Evolutionary conservation across 495 filamentous ascomycete species (phyloP).

Genomic region (Neurospora sp.): DNA sequence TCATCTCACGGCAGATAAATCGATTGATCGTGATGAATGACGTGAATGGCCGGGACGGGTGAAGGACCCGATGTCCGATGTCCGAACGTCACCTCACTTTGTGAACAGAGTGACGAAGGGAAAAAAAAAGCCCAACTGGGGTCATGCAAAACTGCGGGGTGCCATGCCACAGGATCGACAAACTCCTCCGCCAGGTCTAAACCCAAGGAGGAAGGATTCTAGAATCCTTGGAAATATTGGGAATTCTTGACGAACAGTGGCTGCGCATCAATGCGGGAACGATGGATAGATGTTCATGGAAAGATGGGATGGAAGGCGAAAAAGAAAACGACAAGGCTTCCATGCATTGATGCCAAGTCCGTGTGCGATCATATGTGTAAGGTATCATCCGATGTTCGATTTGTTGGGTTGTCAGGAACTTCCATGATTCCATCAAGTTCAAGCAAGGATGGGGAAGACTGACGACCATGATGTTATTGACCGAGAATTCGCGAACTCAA

Average conservation of each 20-base stretch:
- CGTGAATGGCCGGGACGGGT: background rate
- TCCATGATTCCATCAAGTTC: background rate
- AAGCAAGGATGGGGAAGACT: background rate
- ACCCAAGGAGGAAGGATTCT: background rate
- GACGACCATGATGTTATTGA: background rate
- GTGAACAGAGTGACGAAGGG: background rate
- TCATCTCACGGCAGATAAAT: background rate
- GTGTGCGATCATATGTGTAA: background rate
- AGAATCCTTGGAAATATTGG: background rate
- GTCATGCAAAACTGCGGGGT: background rate
- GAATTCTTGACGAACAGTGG: background rate
- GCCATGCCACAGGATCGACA: background rate
- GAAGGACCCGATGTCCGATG: background rate
- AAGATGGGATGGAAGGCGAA: background rate
- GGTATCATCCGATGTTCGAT: background rate
- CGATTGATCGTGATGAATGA: background rate
- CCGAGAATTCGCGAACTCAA: background rate
- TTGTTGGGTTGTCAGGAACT: background rate
- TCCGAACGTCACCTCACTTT: background rate
- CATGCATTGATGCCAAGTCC: background rate
- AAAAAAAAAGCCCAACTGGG: background rate
- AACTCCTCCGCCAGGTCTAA: background rate
- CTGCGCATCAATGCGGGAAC: background rate
- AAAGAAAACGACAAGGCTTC: background rate
- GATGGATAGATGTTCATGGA: background rate